A percentile compares a stretch with the other conserved stretches of the same genome.
These are phyloP conservation scores for Xylariaceae sp. DNA, from an alignment of 2,329 filamentous ascomycete species.

Conservation along the genomic window DNA sequence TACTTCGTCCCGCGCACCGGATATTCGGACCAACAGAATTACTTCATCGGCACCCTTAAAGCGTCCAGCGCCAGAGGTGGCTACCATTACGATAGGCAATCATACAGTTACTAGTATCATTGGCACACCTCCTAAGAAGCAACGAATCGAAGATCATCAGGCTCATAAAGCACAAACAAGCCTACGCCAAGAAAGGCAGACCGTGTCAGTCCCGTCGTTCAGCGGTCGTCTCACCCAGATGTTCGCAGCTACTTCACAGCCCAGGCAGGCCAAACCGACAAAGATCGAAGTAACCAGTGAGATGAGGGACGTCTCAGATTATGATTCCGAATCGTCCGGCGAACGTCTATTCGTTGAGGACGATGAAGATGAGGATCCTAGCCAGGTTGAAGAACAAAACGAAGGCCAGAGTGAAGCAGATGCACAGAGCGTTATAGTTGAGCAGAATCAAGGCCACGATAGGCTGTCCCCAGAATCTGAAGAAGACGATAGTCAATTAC, in stretches of 20 bases:
- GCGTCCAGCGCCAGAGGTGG: slow-evolving; percentile 63
- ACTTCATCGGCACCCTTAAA: slow-evolving; percentile 46
- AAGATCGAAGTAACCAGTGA: slow-evolving; percentile 17
- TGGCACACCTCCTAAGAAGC: slow-evolving; percentile 57
- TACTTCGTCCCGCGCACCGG: slow-evolving; percentile 35
- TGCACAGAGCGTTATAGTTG: slow-evolving; percentile 25
- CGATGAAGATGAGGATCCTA: slow-evolving; percentile 30
- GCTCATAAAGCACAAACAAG: slow-evolving; percentile 37
- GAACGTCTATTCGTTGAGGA: slow-evolving; percentile 37
- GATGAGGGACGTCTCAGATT: slow-evolving; percentile 14
- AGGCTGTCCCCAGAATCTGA: slow-evolving; percentile 11
- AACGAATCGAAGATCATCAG: slow-evolving; percentile 44
- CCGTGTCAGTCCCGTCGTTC: slow-evolving; percentile 44
- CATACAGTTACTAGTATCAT: slow-evolving; percentile 68
- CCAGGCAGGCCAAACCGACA: slow-evolving; percentile 16
- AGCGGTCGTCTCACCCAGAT: slow-evolving; percentile 48
- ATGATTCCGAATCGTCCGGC: slow-evolving; percentile 30
- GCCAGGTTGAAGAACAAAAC: slow-evolving; percentile 28
- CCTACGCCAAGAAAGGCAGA: slow-evolving; percentile 29
- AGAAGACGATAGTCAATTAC: slow-evolving; percentile 15
- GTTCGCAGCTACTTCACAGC: slow-evolving; percentile 44
- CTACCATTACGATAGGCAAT: slow-evolving; percentile 75
- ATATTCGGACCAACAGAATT: slow-evolving; percentile 27
- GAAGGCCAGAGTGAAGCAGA: slow-evolving; percentile 28
- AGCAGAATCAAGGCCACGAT: slow-evolving; percentile 18